phyloP scores from a whole-genome alignment of 176 grass and related monocot species.

The Alopecurus myosuroides region DNA sequence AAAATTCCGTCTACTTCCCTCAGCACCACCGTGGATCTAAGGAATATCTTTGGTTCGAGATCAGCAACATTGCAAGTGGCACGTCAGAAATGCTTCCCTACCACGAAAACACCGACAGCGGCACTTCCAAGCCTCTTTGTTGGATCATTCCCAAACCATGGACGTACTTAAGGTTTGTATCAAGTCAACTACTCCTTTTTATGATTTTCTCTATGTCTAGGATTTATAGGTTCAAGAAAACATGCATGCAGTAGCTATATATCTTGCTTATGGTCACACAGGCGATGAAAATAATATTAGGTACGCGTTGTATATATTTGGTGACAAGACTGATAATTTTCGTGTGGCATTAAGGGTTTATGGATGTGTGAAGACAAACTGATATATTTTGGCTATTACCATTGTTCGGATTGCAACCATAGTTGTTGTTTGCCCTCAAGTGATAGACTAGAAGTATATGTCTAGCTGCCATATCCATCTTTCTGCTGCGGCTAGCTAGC shows the following conservation, averaged over 20 bases:
- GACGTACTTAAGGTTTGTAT: background rate
- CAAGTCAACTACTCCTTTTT: background rate
- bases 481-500: background rate
- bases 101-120: background rate
- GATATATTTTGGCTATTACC: background rate
- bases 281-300: background rate
- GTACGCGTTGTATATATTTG: background rate
- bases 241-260: background rate
- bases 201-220: background rate
- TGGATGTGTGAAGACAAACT: background rate
- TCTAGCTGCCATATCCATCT: background rate
- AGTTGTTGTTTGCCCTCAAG: background rate
- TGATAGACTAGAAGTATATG: background rate
- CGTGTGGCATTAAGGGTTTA: too few species aligned
- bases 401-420: background rate
- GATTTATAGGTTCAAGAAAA: background rate
- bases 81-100: background rate
- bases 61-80: background rate
- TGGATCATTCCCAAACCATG: slow-evolving; percentile 6
- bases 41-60: too few species aligned
- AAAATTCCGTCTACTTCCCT: background rate
- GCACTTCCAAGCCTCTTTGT: background rate
- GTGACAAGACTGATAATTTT: too few species aligned
- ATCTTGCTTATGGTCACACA: background rate
- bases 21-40: background rate